Evolutionary conservation across 2,329 filamentous ascomycete species (phyloP).

Genomic region (Zymoseptoria brevis): DNA sequence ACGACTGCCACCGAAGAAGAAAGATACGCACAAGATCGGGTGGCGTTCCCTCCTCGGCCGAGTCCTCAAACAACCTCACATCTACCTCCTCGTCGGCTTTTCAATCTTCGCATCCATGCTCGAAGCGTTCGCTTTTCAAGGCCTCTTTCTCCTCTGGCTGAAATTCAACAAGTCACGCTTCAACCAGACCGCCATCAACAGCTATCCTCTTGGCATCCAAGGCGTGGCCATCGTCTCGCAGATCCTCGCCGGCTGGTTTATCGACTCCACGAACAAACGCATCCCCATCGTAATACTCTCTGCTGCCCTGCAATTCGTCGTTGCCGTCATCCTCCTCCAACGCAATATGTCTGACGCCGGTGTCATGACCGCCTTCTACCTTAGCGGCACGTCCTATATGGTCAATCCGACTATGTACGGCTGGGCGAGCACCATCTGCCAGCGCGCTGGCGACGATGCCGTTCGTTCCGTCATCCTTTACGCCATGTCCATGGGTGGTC

Average conservation of each 20-base stretch:
- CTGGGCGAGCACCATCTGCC: constrained; percentile 35
- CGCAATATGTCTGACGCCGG: constrained; percentile 27
- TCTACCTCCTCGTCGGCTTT: neutral
- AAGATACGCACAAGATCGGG: neutral
- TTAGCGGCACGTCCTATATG: constrained; percentile 34
- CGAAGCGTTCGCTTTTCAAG: neutral
- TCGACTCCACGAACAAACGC: constrained; percentile 28
- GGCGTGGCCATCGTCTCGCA: constrained; percentile 49
- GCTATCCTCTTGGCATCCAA: constrained; percentile 50
- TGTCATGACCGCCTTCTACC: constrained; percentile 33
- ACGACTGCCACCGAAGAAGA: neutral
- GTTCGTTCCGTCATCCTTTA: constrained; percentile 34
- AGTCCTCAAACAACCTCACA: neutral
- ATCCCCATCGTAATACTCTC: neutral
- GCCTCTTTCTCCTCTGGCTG: neutral
- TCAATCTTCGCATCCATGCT: neutral
- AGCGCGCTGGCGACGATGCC: constrained; percentile 36
- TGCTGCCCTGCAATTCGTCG: neutral
- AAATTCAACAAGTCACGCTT: neutral
- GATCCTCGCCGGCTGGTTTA: constrained; percentile 31
- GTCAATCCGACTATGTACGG: constrained; percentile 35
- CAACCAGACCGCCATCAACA: constrained; percentile 41
- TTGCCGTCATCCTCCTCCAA: constrained; percentile 8
- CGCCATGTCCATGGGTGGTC: constrained; percentile 36
- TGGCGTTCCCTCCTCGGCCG: neutral